Evolutionary conservation across 108 stramenopile species (phyloP), one percentile per base, ranked within the genome.

Genomic region (Chaetoceros tenuissimus): DNA sequence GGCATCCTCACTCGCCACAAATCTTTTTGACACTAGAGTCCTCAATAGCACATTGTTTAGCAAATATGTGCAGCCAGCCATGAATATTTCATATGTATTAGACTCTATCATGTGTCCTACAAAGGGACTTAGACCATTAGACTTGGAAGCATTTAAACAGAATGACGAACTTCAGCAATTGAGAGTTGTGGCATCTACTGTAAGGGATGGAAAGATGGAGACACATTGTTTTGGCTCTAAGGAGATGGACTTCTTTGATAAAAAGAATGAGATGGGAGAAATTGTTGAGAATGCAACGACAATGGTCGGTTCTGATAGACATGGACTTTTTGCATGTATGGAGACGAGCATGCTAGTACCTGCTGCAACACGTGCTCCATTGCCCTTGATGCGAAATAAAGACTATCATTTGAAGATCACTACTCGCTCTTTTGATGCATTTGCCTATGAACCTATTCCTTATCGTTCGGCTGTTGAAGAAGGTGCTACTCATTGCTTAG

Each of bases 281-380:
- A 24, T 16, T 3, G 19, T 49, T 13, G 58, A 43, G 2, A 44
- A 53, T n/a, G 67, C 48, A n/a, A 46, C 53, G 2, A 31, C 46
- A 20, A 24, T 22, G 22, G 20, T 22, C 1, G 25, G 3, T 3
- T 17, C 23, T 3, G 22, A 55, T 29, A 68, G 86, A 18, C 59
- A 72, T 49, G 85, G 85, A 19, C 51, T 91, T 19, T 86, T 81
- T 78, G 81, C 85, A 13, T 90, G 88, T 46, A 56, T 90, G 7
- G 69, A 80, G 49, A 78, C 84, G 0, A 74, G 72, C 28, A 90
- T 90, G 88, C 77, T 73, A n/a, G 88, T 90, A n/a, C 88, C 88
- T 1, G 88, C 80, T 48, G 88, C 81, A 24, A 83, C 84, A 22
- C 84, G 88, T 3, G 64, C 75, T 10, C 88, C 88, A 5, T 59